Evolutionary conservation across 2,329 filamentous ascomycete genomes (phyloP).

Genomic region (Trichothecium sympodiale): DNA sequence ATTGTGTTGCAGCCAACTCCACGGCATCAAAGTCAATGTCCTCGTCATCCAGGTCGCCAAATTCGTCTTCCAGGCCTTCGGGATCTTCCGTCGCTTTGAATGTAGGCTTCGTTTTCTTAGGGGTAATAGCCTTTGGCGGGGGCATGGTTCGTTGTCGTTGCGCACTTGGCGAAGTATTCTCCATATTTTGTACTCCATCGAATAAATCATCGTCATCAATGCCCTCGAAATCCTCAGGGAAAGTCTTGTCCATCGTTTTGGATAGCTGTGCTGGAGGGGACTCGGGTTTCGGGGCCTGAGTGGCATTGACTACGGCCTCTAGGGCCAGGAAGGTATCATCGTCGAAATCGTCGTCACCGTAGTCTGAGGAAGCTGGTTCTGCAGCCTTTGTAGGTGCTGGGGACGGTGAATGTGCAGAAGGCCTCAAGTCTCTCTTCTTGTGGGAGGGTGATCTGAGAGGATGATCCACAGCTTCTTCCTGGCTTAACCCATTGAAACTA

Average conservation of each 20-base stretch:
- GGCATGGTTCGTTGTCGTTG: slow-evolving; percentile 6
- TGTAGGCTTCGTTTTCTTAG: background rate
- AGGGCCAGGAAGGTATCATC: slow-evolving; percentile 47
- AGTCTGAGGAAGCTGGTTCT: slow-evolving; percentile 29
- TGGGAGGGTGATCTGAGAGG: slow-evolving; percentile 29
- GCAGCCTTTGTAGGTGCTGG: slow-evolving; percentile 1
- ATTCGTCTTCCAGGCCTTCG: slow-evolving; percentile 16
- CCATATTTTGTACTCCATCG: slow-evolving; percentile 28
- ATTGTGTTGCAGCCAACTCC: slow-evolving; percentile 63
- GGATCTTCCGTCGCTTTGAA: background rate
- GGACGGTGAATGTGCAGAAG: slow-evolving; percentile 1
- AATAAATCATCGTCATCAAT: slow-evolving; percentile 54
- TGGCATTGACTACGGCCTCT: slow-evolving; percentile 29
- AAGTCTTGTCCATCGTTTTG: slow-evolving; percentile 23
- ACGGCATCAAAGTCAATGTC: slow-evolving; percentile 70
- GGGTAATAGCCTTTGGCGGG: background rate
- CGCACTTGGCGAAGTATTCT: slow-evolving; percentile 4
- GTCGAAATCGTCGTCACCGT: slow-evolving; percentile 49
- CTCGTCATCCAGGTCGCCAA: slow-evolving; percentile 45
- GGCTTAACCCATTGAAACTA: slow-evolving; percentile 14
- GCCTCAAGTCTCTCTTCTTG: slow-evolving; percentile 19
- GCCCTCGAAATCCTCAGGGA: slow-evolving; percentile 36
- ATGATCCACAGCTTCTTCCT: slow-evolving; percentile 1
- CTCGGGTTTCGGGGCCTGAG: slow-evolving; percentile 8
- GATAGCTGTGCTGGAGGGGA: slow-evolving; percentile 6